Percentiles rank a stretch among this genome's conserved stretches.
Conservation (phyloP, 1,139 yeast genomes). For the Nakaseomyces glabratus region DNA sequence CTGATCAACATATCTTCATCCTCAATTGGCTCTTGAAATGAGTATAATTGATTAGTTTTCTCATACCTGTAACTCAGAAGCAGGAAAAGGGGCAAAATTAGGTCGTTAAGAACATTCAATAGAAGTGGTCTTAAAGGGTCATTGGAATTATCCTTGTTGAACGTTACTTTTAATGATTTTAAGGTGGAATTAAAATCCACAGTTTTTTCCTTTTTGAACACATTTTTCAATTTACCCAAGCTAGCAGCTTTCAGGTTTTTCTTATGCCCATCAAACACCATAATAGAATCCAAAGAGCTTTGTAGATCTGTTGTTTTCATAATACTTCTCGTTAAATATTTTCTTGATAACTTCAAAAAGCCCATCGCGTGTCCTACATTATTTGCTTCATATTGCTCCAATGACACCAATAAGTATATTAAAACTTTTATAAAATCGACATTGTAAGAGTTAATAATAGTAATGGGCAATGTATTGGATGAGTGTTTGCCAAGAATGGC, state of each 20-base stretch:
- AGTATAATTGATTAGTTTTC: conserved; percentile 24
- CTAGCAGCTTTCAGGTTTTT: no score
- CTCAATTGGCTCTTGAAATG: conserved; percentile 19
- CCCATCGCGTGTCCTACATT: conserved; percentile 25
- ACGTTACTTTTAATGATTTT: conserved; percentile 1
- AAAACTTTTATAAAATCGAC: conserved; percentile 19
- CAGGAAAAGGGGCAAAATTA: conserved; percentile 24
- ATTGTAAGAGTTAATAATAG: background rate
- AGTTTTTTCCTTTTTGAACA: conserved; percentile 8
- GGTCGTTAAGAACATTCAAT: conserved; percentile 18
- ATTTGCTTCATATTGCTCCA: conserved; percentile 23
- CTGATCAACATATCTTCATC: conserved; percentile 13
- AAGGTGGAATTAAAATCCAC: background rate
- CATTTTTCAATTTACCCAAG: conserved; percentile 8
- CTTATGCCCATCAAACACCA: no score
- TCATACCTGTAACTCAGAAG: conserved; percentile 24
- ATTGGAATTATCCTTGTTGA: conserved; percentile 6
- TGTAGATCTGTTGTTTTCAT: background rate
- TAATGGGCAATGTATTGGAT: no score
- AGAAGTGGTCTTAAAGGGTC: conserved; percentile 15
- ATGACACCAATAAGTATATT: conserved; percentile 20
- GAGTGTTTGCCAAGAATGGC: no score
- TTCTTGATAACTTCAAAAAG: conserved; percentile 20
- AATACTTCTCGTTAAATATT: conserved; percentile 11
- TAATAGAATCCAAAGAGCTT: background rate